Evolutionary conservation across 495 filamentous ascomycete genomes (phyloP).

Genomic region (Oleoguttula mirabilis): DNA sequence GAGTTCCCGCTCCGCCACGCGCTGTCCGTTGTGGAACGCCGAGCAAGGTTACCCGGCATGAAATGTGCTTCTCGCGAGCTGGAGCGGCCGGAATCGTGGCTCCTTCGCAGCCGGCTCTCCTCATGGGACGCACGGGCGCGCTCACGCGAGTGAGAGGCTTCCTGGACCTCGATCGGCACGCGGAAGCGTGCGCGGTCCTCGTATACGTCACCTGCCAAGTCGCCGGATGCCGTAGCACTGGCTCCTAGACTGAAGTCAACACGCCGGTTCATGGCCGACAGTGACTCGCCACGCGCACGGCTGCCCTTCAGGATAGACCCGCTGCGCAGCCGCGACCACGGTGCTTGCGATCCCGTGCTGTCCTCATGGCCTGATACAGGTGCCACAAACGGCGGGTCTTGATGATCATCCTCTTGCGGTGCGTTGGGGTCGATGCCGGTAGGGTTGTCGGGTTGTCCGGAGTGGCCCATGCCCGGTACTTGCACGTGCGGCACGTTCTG

Average conservation of each 20-base stretch:
- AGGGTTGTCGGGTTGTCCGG: slow-evolving; percentile 28
- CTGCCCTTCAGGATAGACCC: slow-evolving; percentile 42
- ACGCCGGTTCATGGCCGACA: slow-evolving; percentile 45
- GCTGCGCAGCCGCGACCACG: slow-evolving; percentile 21
- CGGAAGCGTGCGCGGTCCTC: slow-evolving; percentile 34
- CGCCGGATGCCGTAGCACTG: slow-evolving; percentile 44
- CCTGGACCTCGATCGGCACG: slow-evolving; percentile 19
- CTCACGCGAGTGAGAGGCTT: slow-evolving; percentile 22
- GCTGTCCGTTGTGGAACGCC: slow-evolving; percentile 22
- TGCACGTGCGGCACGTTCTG: slow-evolving; percentile 33
- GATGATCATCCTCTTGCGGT: slow-evolving; percentile 19
- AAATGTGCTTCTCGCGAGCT: slow-evolving; percentile 18
- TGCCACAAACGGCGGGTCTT: slow-evolving; percentile 25
- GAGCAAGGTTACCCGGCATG: slow-evolving; percentile 14
- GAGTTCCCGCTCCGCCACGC: slow-evolving; percentile 4
- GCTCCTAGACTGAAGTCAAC: slow-evolving; percentile 71
- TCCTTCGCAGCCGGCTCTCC: neutral
- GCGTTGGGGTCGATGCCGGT: slow-evolving; percentile 19
- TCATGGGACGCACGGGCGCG: slow-evolving; percentile 19
- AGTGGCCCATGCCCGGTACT: slow-evolving; percentile 31
- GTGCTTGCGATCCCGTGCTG: neutral
- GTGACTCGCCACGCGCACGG: slow-evolving; percentile 43
- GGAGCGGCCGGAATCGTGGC: slow-evolving; percentile 17
- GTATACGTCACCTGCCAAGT: slow-evolving; percentile 58
- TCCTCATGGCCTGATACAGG: slow-evolving; percentile 5